These are phyloP conservation scores for Kazachstania bromeliacearum DNA, from an alignment of 805 yeast genomes.

Conservation along the genomic window DNA sequence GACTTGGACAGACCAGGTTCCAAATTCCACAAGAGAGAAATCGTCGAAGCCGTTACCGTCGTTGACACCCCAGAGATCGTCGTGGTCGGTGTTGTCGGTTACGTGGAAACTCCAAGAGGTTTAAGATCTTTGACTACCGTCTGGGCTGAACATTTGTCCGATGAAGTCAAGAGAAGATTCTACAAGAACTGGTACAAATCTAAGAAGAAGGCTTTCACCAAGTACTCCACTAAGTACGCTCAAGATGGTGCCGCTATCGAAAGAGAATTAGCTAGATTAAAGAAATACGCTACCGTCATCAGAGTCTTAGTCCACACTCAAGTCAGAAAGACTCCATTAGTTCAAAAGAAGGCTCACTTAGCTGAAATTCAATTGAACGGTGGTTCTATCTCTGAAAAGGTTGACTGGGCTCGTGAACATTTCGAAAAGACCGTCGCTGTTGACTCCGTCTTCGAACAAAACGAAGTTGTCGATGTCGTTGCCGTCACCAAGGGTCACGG, in stretches of 20 bases:
- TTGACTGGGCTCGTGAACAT: constrained; percentile 97
- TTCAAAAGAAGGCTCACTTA: constrained; percentile 99
- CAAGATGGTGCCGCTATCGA: constrained; percentile 79
- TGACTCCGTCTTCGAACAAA: constrained; percentile 94
- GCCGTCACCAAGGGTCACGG: constrained; percentile 99
- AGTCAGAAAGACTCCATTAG: constrained; percentile 96
- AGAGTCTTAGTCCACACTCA: constrained; percentile 99
- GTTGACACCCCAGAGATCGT: constrained; percentile 99
- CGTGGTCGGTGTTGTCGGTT: constrained; percentile 99
- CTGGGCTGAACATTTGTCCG: constrained; percentile 99
- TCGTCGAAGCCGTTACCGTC: constrained; percentile 98
- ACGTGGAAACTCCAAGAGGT: constrained; percentile 99
- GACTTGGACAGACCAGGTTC: constrained; percentile 99
- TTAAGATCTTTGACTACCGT: constrained; percentile 98
- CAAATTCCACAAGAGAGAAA: constrained; percentile 99
- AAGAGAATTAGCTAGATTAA: constrained; percentile 96
- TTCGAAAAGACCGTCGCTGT: constrained; percentile 97
- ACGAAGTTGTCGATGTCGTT: constrained; percentile 96
- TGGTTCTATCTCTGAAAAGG: constrained; percentile 96
- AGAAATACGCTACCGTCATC: constrained; percentile 96
- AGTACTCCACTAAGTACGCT: constrained; percentile 97
- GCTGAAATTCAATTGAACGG: constrained; percentile 99
- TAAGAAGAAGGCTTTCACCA: constrained; percentile 99
- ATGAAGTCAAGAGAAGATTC: constrained; percentile 99
- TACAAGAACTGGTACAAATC: constrained; percentile 99